Evolutionary conservation across 202 grass and related monocot genomes (phyloP).

Genomic region (Setaria viridis): DNA sequence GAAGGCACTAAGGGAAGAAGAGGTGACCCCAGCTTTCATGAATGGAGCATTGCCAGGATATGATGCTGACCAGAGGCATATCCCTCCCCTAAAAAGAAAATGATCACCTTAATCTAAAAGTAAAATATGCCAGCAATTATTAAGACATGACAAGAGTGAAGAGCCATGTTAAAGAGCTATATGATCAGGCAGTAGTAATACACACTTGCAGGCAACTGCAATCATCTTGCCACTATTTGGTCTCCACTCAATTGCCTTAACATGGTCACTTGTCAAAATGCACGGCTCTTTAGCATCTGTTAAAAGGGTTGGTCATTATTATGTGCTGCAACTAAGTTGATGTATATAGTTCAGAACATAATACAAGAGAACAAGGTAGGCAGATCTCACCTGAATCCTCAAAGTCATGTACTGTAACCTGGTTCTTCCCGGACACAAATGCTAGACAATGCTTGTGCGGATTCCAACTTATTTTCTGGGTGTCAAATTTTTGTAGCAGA

Average conservation of each 20-base stretch:
- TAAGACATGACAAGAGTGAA: constrained; percentile 35
- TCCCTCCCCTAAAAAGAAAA: constrained; percentile 71
- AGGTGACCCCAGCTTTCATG: constrained; percentile 63
- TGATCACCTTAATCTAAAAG: constrained; percentile 2
- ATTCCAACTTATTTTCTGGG: constrained; percentile 84
- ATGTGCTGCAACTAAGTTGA: constrained; percentile 27
- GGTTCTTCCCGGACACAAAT: constrained; percentile 80
- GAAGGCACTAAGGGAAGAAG: constrained; percentile 62
- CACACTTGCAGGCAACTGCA: constrained; percentile 85
- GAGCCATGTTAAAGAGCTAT: not conserved
- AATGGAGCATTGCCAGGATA: constrained; percentile 82
- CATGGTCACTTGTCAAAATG: constrained; percentile 73
- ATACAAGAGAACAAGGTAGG: constrained; percentile 23
- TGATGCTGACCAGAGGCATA: constrained; percentile 95
- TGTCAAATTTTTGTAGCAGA: constrained; percentile 67
- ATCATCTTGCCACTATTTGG: constrained; percentile 96
- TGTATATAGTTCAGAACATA: constrained; percentile 18
- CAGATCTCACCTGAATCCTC: constrained; percentile 77
- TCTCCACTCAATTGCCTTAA: constrained; percentile 88
- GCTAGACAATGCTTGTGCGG: constrained; percentile 80
- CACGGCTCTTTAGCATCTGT: constrained; percentile 88
- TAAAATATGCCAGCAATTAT: constrained; percentile 16
- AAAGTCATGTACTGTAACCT: constrained; percentile 77
- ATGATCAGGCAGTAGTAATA: constrained; percentile 31
- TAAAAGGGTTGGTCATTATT: constrained; percentile 22